These are phyloP conservation scores for Colletotrichum tofieldiae DNA, from an alignment of 2,329 filamentous ascomycete species.

Conservation along the genomic window DNA sequence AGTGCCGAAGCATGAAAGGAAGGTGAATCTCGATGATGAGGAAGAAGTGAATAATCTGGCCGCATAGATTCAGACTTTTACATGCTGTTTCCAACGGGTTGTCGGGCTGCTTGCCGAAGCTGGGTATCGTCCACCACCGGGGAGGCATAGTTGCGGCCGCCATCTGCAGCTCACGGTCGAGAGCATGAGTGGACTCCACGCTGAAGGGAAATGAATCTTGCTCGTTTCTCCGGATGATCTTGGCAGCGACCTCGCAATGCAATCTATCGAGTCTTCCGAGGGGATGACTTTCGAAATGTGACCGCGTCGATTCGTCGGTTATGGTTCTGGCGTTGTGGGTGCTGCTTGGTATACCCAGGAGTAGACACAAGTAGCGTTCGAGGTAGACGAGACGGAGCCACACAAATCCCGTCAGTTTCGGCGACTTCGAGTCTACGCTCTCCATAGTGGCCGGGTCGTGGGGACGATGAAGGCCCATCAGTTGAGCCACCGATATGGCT, in stretches of 20 bases:
- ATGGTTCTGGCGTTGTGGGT: conserved; percentile 44
- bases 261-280: conserved; percentile 51
- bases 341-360: conserved; percentile 57
- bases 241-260: conserved; percentile 51
- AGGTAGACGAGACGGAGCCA: conserved; percentile 57
- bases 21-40: conserved; percentile 58
- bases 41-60: conserved; percentile 56
- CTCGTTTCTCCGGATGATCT: conserved; percentile 58
- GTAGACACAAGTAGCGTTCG: conserved; percentile 56
- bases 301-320: neutral
- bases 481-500: conserved; percentile 61
- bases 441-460: conserved; percentile 32
- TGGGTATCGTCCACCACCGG: conserved; percentile 55
- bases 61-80: conserved; percentile 51
- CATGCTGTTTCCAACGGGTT: conserved; percentile 41
- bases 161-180: conserved; percentile 54
- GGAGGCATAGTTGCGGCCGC: conserved; percentile 50
- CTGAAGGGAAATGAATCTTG: conserved; percentile 44
- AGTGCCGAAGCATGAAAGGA: conserved; percentile 54
- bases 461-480: conserved; percentile 54
- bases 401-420: conserved; percentile 45
- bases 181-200: conserved; percentile 46
- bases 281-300: conserved; percentile 45
- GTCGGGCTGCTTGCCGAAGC: conserved; percentile 42
- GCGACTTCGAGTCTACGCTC: conserved; percentile 26